Evolutionary conservation across 352 stramenopile species (phyloP).

Genomic region (Phytophthora tentaculata): DNA sequence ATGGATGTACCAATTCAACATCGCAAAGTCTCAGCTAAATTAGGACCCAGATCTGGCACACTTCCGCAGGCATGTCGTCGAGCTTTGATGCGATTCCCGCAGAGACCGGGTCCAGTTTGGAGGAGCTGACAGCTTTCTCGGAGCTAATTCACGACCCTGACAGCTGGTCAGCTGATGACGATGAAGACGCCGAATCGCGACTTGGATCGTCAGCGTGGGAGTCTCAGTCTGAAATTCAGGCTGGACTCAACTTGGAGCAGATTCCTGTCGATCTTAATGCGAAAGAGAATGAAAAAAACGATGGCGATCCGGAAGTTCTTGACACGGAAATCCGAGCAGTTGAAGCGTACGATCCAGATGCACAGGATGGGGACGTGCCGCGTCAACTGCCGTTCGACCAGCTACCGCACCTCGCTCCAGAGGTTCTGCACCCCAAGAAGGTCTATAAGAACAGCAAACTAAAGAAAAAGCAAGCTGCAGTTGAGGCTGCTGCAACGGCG

Average conservation of each 20-base stretch:
- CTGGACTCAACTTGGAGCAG: slow-evolving; percentile 15
- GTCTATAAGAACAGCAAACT: slow-evolving; percentile 13
- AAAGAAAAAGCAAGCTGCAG: slow-evolving; percentile 11
- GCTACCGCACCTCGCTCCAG: slow-evolving; percentile 17
- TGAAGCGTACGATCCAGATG: slow-evolving; percentile 2
- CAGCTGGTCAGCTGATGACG: slow-evolving; percentile 16
- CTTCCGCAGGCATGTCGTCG: slow-evolving; percentile 20
- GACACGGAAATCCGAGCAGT: slow-evolving; percentile 4
- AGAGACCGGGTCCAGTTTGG: slow-evolving; percentile 11
- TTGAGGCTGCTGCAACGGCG: slow-evolving; percentile 7
- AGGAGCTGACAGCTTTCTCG: slow-evolving; percentile 8
- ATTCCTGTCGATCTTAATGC: slow-evolving; percentile 18
- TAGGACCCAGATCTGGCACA: background rate
- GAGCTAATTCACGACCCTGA: slow-evolving; percentile 18
- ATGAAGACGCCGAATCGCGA: slow-evolving; percentile 11
- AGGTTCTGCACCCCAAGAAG: slow-evolving; percentile 25
- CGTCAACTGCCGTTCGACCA: slow-evolving; percentile 23
- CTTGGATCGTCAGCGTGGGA: slow-evolving; percentile 11
- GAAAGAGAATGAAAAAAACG: background rate
- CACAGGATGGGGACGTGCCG: slow-evolving; percentile 4
- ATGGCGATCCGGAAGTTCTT: background rate
- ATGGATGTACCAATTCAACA: too few relatives aligned
- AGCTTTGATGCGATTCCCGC: background rate
- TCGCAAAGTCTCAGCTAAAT: slow-evolving; percentile 13
- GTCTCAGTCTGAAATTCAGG: slow-evolving; percentile 8